Conservation (phyloP, 2,329 filamentous ascomycete genomes). For the Hymenotorrendiella dingleyae region DNA sequence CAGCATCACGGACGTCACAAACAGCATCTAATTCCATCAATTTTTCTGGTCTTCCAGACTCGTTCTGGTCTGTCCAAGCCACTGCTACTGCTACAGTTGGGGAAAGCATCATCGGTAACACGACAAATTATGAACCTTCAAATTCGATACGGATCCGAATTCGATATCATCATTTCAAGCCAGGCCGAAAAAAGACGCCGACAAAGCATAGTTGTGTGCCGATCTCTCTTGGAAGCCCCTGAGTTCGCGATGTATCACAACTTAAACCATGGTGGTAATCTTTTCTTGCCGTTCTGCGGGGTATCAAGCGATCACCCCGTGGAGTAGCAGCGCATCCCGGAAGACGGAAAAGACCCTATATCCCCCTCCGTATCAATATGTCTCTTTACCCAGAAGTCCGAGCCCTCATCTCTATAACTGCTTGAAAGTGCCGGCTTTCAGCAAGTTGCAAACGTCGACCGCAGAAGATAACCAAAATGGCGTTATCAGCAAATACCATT, state of each 20-base stretch:
- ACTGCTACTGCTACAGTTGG: too few relatives aligned
- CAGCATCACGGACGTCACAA: too few relatives aligned
- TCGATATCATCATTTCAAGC: too few relatives aligned
- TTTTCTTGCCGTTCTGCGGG: not conserved
- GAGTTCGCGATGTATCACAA: slow-evolving; percentile 2
- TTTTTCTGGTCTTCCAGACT: too few relatives aligned
- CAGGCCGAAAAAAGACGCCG: too few relatives aligned
- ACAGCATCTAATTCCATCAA: too few relatives aligned
- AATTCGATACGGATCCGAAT: too few relatives aligned
- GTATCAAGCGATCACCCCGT: not conserved
- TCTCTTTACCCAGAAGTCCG: not conserved
- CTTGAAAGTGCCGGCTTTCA: not conserved
- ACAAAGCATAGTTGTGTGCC: too few relatives aligned
- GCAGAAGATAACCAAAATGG: slow-evolving; percentile 21
- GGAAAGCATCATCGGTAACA: too few relatives aligned
- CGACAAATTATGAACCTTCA: too few relatives aligned
- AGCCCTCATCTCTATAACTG: too few relatives aligned
- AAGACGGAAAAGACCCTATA: slow-evolving; percentile 1
- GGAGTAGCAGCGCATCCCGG: slow-evolving; percentile 1
- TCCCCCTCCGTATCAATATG: not conserved
- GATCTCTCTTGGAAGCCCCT: not conserved
- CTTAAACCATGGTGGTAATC: not conserved
- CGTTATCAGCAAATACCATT: slow-evolving; percentile 22
- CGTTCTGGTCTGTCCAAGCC: too few relatives aligned
- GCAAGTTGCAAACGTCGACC: not conserved